phyloP scores from a whole-genome alignment of 768 basidiomycete genomes.

The Rossbeevera mucosa region DNA sequence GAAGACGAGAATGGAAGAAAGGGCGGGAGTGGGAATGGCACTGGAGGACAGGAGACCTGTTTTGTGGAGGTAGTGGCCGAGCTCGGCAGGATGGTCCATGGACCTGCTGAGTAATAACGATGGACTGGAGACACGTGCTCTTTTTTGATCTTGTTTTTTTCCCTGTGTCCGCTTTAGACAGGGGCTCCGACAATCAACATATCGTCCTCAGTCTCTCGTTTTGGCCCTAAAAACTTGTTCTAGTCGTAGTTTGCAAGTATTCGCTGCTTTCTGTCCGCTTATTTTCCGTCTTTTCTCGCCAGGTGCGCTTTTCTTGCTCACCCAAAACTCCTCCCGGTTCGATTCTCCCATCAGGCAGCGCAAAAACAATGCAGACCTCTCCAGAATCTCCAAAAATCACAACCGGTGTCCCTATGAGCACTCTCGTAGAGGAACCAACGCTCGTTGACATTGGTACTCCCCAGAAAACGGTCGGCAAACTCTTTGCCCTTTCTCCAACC shows the following conservation, averaged over 20 bases:
- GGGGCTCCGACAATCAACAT: slow-evolving; percentile 36
- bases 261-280: background rate
- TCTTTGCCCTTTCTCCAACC: slow-evolving; percentile 28
- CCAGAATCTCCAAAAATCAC: slow-evolving; percentile 21
- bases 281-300: background rate
- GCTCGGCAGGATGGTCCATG: slow-evolving; percentile 21
- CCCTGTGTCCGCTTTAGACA: slow-evolving; percentile 34
- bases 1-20: slow-evolving; percentile 12
- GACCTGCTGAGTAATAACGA: slow-evolving; percentile 22
- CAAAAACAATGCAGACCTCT: slow-evolving; percentile 32
- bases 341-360: slow-evolving; percentile 29
- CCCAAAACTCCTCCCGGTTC: slow-evolving; percentile 1
- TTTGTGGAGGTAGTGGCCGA: slow-evolving; percentile 3
- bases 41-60: background rate
- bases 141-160: slow-evolving; percentile 34
- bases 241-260: slow-evolving; percentile 6
- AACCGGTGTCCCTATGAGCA: slow-evolving; percentile 5
- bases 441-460: slow-evolving; percentile 23
- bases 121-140: slow-evolving; percentile 28
- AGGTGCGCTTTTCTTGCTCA: slow-evolving; percentile 12
- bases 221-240: slow-evolving; percentile 13
- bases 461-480: slow-evolving; percentile 28
- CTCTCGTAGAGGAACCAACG: slow-evolving; percentile 17
- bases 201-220: slow-evolving; percentile 20
- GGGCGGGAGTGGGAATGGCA: slow-evolving; percentile 3